Percentiles rank a stretch among this genome's conserved stretches.
These are phyloP conservation scores for Hymenoscyphus occultus DNA, from an alignment of 2,329 filamentous ascomycete genomes.

Conservation along the genomic window DNA sequence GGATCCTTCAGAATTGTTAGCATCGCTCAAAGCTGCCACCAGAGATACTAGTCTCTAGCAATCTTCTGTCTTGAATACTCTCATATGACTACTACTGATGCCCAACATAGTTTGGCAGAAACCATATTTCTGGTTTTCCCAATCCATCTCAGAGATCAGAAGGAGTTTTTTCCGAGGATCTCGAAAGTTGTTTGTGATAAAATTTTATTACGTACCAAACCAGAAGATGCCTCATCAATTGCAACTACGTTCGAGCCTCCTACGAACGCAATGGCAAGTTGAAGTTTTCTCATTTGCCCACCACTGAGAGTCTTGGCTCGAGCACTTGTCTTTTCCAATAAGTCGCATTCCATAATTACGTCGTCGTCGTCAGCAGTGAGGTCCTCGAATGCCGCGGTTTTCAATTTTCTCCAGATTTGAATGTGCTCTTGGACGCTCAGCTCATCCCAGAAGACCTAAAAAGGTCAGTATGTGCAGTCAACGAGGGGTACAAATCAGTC, in stretches of 20 bases:
- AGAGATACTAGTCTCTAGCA: not conserved
- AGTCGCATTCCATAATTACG: constrained; percentile 55
- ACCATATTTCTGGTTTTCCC: too few relatives aligned
- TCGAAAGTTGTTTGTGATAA: too few relatives aligned
- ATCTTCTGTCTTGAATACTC: too few relatives aligned
- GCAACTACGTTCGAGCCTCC: constrained; percentile 62
- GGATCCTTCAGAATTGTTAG: constrained; percentile 45
- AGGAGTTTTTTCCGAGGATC: too few relatives aligned
- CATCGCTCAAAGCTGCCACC: not conserved
- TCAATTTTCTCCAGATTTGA: constrained; percentile 59
- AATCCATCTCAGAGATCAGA: too few relatives aligned
- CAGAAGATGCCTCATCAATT: constrained; percentile 64
- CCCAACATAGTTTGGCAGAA: too few relatives aligned
- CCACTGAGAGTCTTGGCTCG: constrained; percentile 58
- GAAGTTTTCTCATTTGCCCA: constrained; percentile 65
- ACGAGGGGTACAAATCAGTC: constrained; percentile 31
- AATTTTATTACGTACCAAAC: constrained; percentile 39
- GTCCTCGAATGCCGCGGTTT: constrained; percentile 42
- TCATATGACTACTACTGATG: too few relatives aligned
- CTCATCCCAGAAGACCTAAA: constrained; percentile 56
- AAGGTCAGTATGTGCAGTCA: constrained; percentile 39
- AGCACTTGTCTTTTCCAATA: constrained; percentile 55
- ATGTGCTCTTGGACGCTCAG: constrained; percentile 63
- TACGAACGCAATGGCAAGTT: constrained; percentile 66
- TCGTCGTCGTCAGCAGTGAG: constrained; percentile 47